Conservation (phyloP, 1,284 basidiomycete genomes). For the Bjerkandera adusta region DNA sequence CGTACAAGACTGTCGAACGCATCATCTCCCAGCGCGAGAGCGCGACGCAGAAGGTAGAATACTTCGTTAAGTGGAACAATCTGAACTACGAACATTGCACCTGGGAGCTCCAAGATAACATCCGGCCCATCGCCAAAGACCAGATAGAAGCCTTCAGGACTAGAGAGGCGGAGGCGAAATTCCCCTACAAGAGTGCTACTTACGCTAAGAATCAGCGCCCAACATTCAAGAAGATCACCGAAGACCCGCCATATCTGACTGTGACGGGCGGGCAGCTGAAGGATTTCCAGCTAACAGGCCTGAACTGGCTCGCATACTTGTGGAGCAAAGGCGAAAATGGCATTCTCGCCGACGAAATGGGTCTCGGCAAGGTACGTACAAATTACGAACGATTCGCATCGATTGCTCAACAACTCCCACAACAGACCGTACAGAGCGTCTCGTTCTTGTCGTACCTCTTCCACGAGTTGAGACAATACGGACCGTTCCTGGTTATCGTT, state of each 20-base stretch:
- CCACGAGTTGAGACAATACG: constrained; percentile 91
- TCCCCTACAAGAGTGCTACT: constrained; percentile 82
- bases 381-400: constrained; percentile 2
- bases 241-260: constrained; percentile 89
- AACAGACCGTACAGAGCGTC: constrained; percentile 92
- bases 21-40: constrained; percentile 84
- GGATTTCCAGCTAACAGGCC: constrained; percentile 96
- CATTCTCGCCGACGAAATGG: constrained; percentile 99
- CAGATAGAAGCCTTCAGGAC: constrained; percentile 82
- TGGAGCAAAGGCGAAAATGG: constrained; percentile 97
- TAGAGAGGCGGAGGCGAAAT: constrained; percentile 77
- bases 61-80: constrained; percentile 97
- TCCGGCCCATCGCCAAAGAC: constrained; percentile 69
- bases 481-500: constrained; percentile 97
- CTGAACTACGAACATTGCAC: constrained; percentile 96
- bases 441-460: constrained; percentile 95
- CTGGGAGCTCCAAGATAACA: constrained; percentile 88
- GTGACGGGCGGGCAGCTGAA: constrained; percentile 84
- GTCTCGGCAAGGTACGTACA: constrained; percentile 83
- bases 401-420: constrained; percentile 1
- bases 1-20: constrained; percentile 90
- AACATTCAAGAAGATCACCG: constrained; percentile 80
- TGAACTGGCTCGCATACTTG: constrained; percentile 97
- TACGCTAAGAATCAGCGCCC: constrained; percentile 78
- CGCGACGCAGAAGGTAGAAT: constrained; percentile 72